Evolutionary conservation across 805 yeast genomes (phyloP), one percentile per base, ranked within the genome.

Genomic region (Saccharomycopsis oosterbeekiorum): DNA sequence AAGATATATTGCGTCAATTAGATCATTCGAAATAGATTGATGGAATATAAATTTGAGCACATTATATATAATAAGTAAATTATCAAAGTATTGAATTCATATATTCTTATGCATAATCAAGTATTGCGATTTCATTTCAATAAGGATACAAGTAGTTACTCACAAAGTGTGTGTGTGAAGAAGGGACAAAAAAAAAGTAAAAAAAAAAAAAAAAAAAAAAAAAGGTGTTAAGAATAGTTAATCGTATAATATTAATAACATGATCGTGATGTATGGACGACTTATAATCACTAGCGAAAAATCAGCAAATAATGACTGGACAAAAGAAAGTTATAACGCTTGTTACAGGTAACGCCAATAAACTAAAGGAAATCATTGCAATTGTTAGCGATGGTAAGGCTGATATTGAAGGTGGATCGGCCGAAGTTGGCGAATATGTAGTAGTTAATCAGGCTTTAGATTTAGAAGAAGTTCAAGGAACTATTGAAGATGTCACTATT

Each of bases 281-380:
- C 9, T 5, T 37, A 37, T 12, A 2, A 37, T 11, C 3, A 14
- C 4, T 8, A 37, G 9, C 12, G 15, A 43, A 29, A 56, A 4
- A 15, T 41, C 24, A 26, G 15, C 21, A 3, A 11, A 41, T 40
- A 56, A 56, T 56, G 53, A 11, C 53, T 5, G 21, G n/a, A 37
- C 43, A 55, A 36, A 21, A 55, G n/a, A 19, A 36, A 40, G 40
- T 40, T 39, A 53, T 60, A 6, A 60, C 62, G 8, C 88, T 88
- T 70, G 92, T 88, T 41, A 87, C 97, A 1, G 98, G 99, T 34
- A 92, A 92, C 73, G 82, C 83, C 60, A 91, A 93, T 74, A 94
- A 94, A 73, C 79, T 92, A 63, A 83, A 80, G 66, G 99, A 93
- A 73, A 96, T 93, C 24, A 80, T 85, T 64, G 84, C 86, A 59